Base-by-base conservation (phyloP, 495 filamentous ascomycete genomes). In the Antarctomyces pellizariae region DNA sequence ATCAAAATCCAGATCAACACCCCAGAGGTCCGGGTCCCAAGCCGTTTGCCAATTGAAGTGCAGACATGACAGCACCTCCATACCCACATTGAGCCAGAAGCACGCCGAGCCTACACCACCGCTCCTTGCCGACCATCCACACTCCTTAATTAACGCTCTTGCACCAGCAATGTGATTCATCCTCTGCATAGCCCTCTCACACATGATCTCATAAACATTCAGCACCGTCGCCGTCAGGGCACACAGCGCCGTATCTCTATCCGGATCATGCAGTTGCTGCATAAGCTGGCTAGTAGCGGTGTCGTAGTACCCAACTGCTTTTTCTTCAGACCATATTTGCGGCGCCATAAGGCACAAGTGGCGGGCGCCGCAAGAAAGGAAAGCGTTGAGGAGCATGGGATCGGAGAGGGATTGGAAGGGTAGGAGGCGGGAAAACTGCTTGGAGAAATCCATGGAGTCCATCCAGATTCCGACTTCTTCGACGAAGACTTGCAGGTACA, bases 11-110 rank as follows among this genome's bases (percentile, higher is more conserved):
- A 93, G 71, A 38, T 93, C 75, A 20, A 95, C 48, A 2, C 74
- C 75, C 86, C 86, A 95, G 4, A 74, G 64, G 44, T 92, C 80
- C 2, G 84, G 83, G 22, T 91, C 65, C 82, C 82, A 95, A 1
- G 80, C 68, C 2, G 82, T 61, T 32, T 71, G 62, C 76, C 79
- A 90, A 46, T 79, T 79, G 46, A 80, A 77, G 32, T 75, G 67
- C 12, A 95, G 50, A 47, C 82, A 92, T 35, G 65, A 76, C 13
- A 93, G 57, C 7, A 95, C 51, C 43, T 97, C 86, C 67, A 90
- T 75, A 9, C 73, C 68, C 8, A 89, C 67, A 39, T 89, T 93
- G 10, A 92, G 49, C 82, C 84, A 93, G 49, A 95, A 95, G 46
- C 83, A 93, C 7, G 84, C 78, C 1, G 71, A 68, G 5, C 79